These are phyloP conservation scores for Komagataella mondaviorum DNA, from an alignment of 805 yeast species.

Conservation along the genomic window DNA sequence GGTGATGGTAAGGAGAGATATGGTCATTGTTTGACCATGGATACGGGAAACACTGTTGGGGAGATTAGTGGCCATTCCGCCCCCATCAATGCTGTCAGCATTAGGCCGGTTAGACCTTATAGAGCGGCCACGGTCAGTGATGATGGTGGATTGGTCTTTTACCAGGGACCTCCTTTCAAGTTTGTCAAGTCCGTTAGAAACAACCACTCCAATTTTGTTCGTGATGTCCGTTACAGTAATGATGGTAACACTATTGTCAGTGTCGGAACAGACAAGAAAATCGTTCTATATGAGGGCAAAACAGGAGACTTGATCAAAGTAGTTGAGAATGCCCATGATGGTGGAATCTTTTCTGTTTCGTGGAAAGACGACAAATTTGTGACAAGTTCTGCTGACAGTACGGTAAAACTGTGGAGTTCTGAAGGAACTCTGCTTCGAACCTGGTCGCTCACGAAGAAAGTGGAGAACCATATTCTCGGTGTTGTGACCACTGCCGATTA, in stretches of 20 bases:
- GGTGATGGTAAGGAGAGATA: conserved; percentile 88
- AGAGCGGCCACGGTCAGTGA: conserved; percentile 89
- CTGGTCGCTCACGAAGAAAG: conserved; percentile 33
- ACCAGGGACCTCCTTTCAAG: conserved; percentile 89
- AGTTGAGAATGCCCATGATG: conserved; percentile 42
- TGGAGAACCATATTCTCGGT: conserved; percentile 70
- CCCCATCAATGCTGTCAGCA: conserved; percentile 69
- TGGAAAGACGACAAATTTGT: conserved; percentile 59
- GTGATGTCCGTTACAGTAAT: conserved; percentile 74
- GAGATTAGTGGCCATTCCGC: conserved; percentile 90
- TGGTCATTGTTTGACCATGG: conserved; percentile 90
- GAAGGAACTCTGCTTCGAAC: conserved; percentile 29
- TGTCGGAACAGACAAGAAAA: conserved; percentile 75
- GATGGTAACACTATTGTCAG: conserved; percentile 64
- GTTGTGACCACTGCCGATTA: conserved; percentile 48
- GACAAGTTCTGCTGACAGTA: conserved; percentile 75
- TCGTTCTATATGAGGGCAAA: conserved; percentile 75
- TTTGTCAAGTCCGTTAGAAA: conserved; percentile 62
- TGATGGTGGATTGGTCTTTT: conserved; percentile 74
- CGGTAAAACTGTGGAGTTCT: conserved; percentile 53
- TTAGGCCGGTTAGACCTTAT: conserved; percentile 80
- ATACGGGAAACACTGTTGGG: conserved; percentile 93
- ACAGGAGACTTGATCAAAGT: conserved; percentile 61
- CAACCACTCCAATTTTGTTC: conserved; percentile 63
- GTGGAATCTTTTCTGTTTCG: conserved; percentile 69